Evolutionary conservation across 805 yeast genomes (phyloP), one percentile per base, ranked within the genome.

Genomic region (Wickerhamomyces kurtzmanii): DNA sequence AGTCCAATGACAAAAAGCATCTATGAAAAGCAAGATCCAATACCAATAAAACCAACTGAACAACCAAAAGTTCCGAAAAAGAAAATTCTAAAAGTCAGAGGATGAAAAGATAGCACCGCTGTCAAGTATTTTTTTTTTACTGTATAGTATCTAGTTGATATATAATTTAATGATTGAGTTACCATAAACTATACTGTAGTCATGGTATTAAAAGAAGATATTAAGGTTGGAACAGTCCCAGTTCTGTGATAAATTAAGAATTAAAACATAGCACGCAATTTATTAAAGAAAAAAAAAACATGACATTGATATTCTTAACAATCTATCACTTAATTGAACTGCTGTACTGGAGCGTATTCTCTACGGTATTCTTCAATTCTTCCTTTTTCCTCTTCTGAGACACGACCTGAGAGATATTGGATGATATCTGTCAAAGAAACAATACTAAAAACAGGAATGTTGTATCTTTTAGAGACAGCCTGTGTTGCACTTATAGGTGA

Each of bases 381-480:
- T 13, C 53, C 60, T 38, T 70, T 64, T 47, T 80, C 75, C 30
- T 73, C 79, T 7, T 62, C 57, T 7, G 75, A 57, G 43, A 82
- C 60, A 48, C 65, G 68, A 23, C 60, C 65, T 22, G 62, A 59
- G 47, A 85, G 60, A 43, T 73, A 75, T 24, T 59, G 55, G 38
- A 87, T 69, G 37, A 91, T 77, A 51, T 89, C 87, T 27, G 68
- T 62, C 50, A 91, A 67, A 23, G 72, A 65, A 22, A 86, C 86
- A 42, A 91, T 87, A 28, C 81, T 72, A 31, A 81, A 54, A 15
- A 91, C 95, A 3, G 96, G 96, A 31, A 89, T 81, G 22, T 68
- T 66, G 50, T 77, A 79, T 47, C 66, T 71, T 45, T 73, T 62
- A 28, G 82, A 60, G 16, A 89, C 91, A 14, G 75, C 75, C 50